These are phyloP conservation scores for Xylaria sp. DNA, from an alignment of 2,329 filamentous ascomycete species.

Conservation along the genomic window DNA sequence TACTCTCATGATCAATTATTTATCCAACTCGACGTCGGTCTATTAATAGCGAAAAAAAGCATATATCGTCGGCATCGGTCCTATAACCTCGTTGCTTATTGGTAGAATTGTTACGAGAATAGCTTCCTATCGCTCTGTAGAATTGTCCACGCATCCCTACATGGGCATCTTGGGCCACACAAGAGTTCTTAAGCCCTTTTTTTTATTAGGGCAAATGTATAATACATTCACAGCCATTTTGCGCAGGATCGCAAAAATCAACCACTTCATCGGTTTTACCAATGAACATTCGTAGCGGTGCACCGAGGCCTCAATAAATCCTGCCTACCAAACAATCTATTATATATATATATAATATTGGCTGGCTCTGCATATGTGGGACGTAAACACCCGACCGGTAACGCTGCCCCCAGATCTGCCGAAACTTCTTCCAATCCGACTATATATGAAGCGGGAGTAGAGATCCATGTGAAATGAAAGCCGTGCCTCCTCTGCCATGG, in stretches of 20 bases:
- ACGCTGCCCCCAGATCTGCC: background rate
- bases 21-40: background rate
- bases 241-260: background rate
- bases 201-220: background rate
- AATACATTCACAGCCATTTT: background rate
- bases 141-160: no score
- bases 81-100: background rate
- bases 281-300: background rate
- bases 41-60: background rate
- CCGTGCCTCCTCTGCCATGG: background rate
- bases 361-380: background rate
- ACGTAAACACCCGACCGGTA: background rate
- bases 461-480: background rate
- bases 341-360: background rate
- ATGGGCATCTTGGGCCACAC: background rate
- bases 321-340: background rate
- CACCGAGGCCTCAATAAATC: background rate
- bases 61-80: background rate
- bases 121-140: no score
- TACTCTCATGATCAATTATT: background rate
- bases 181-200: background rate
- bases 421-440: background rate
- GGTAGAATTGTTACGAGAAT: background rate
- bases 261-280: background rate
- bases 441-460: background rate